Base-by-base conservation (phyloP, 139 green algal genomes). In the Chlorella sp. region DNA sequence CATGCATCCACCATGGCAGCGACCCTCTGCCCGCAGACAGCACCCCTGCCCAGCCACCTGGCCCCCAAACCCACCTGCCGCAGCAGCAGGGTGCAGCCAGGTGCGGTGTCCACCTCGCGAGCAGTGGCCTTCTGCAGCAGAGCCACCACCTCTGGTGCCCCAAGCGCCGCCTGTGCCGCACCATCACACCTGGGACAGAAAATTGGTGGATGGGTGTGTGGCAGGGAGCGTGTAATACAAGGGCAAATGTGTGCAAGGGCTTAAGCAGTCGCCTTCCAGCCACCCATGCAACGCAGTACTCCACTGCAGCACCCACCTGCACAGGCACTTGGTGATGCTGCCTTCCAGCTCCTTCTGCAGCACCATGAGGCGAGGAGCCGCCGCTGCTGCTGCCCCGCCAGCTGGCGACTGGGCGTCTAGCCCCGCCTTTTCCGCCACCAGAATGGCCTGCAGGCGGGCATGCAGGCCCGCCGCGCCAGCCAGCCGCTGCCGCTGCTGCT, bases 261-360 rank as follows among this genome's bases (percentile, higher is more conserved):
- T n/a, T n/a, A n/a, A n/a, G n/a, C n/a, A n/a, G n/a, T n/a, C n/a
- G n/a, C n/a, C n/a, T n/a, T n/a, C n/a, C n/a, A n/a, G n/a, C n/a
- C n/a, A n/a, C n/a, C n/a, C n/a, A n/a, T n/a, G n/a, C n/a, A n/a
- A n/a, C n/a, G n/a, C n/a, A n/a, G n/a, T n/a, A n/a, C n/a, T n/a
- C n/a, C n/a, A n/a, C n/a, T n/a, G n/a, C 62, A 69, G 23, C 26
- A 32, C 28, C 26, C 62, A 69, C 81, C 81, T 70, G 81, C 81
- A 85, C 30, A 71, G 55, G 36, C 81, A 85, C 69, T 85, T 85
- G 23, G 81, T 80, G 34, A 85, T 25, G 81, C 55, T 72, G 26
- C 41, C 81, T 36, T 85, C 81, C 20, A 79, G 34, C 26, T 73
- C 55, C 36, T 67, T 65, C 0, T 72, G 17, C 2, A 85, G 38